Percentiles rank a stretch among this genome's conserved stretches.
Conservation (phyloP, 1,284 basidiomycete species). For the Kwoniella shivajii region DNA sequence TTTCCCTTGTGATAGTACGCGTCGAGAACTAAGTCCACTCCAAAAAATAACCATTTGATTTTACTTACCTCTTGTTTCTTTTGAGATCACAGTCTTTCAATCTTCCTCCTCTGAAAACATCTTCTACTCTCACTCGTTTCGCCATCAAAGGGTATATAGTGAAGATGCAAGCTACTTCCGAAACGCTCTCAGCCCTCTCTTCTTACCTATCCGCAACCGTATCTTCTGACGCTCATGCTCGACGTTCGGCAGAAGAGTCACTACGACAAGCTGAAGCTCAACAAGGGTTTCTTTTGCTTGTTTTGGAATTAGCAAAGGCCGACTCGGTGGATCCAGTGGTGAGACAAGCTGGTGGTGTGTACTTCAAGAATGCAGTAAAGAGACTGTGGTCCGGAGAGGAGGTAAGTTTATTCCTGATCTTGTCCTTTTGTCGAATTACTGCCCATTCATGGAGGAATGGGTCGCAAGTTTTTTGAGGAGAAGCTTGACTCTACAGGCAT, state of each 20-base stretch:
- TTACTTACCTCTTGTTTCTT: too few species aligned
- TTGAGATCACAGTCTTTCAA: too few species aligned
- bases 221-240: slow-evolving; percentile 70
- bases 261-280: slow-evolving; percentile 69
- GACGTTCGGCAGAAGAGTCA: slow-evolving; percentile 78
- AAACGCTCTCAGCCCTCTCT: slow-evolving; percentile 46
- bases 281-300: slow-evolving; percentile 76
- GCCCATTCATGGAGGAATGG: too few species aligned
- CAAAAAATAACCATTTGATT: too few species aligned
- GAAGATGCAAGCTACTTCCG: slow-evolving; percentile 45
- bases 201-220: slow-evolving; percentile 50
- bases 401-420: too few species aligned
- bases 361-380: slow-evolving; percentile 85
- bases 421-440: too few species aligned
- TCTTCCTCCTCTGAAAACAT: too few species aligned
- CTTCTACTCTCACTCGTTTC: too few species aligned
- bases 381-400: slow-evolving; percentile 73
- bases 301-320: slow-evolving; percentile 69
- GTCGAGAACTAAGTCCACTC: too few species aligned
- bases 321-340: slow-evolving; percentile 59
- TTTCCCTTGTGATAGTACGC: too few species aligned
- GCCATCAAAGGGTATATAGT: background rate
- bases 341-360: slow-evolving; percentile 78
- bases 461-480: background rate
- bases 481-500: too few species aligned